These are phyloP conservation scores for Oryza coarctata DNA, from an alignment of 176 grass and related monocot species.

Conservation along the genomic window DNA sequence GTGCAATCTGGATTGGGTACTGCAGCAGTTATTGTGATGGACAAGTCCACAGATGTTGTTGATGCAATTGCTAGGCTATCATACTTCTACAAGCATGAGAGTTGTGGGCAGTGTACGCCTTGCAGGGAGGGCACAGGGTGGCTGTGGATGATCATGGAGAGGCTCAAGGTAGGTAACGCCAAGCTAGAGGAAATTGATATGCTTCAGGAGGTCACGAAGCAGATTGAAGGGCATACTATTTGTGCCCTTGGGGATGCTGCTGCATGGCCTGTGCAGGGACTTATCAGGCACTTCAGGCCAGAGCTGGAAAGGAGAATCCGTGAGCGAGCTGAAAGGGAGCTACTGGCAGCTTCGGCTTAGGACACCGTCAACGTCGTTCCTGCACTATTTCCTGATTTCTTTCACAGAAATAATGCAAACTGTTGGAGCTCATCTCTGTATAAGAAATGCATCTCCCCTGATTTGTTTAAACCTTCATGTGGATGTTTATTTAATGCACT, in stretches of 20 bases:
- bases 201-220: constrained; percentile 91
- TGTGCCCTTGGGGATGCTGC: constrained; percentile 89
- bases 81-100: constrained; percentile 97
- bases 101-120: constrained; percentile 91
- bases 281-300: constrained; percentile 94
- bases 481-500: constrained; percentile 45
- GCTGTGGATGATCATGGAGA: constrained; percentile 99
- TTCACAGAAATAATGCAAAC: constrained; percentile 68
- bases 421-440: constrained; percentile 51
- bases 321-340: constrained; percentile 74
- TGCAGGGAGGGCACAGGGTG: constrained; percentile 92
- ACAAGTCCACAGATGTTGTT: constrained; percentile 89
- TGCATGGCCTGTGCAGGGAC: constrained; percentile 88
- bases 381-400: constrained; percentile 51
- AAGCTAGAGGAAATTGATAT: constrained; percentile 94
- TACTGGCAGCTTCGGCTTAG: constrained; percentile 79
- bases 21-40: constrained; percentile 88
- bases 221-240: constrained; percentile 94
- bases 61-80: constrained; percentile 86
- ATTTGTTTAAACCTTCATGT: constrained; percentile 43
- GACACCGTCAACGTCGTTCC: neutral
- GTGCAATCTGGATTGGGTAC: constrained; percentile 82
- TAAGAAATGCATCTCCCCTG: constrained; percentile 39
- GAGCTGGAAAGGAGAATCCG: constrained; percentile 88
- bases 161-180: constrained; percentile 88